Conservation (phyloP, 441 rosid genomes). For the Euphorbia schlechtendalii region DNA sequence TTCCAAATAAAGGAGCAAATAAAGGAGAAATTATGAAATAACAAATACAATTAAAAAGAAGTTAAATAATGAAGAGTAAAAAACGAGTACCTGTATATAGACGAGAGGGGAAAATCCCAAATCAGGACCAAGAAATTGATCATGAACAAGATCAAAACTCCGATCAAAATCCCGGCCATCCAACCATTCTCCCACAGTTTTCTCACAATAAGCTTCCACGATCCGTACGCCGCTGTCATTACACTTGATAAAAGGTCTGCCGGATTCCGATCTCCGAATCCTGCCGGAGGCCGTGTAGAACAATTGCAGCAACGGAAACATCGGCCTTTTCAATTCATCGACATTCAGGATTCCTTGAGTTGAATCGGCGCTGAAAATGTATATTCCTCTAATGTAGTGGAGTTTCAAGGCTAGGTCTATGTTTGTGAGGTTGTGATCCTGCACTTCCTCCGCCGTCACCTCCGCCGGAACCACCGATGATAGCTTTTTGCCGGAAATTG, state of each 20-base stretch:
- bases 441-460: constrained; percentile 31
- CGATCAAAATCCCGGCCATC: constrained; percentile 8
- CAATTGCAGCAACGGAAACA: constrained; percentile 32
- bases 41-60: too few relatives aligned
- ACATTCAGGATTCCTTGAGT: constrained; percentile 24
- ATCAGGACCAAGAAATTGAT: constrained; percentile 62
- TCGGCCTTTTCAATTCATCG: constrained; percentile 33
- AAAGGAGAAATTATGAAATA: too few relatives aligned
- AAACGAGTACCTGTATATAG: constrained; percentile 46
- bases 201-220: constrained; percentile 43
- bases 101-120: constrained; percentile 54
- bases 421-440: constrained; percentile 31
- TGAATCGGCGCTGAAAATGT: constrained; percentile 38
- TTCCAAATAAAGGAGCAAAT: too few relatives aligned
- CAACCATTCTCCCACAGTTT: constrained; percentile 49
- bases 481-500: constrained; percentile 31
- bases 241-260: constrained; percentile 51
- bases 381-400: constrained; percentile 56
- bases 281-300: constrained; percentile 39
- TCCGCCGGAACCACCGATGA: constrained; percentile 54
- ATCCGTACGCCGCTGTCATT: constrained; percentile 66
- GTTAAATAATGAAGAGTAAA: too few relatives aligned
- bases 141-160: constrained; percentile 28
- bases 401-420: constrained; percentile 65
- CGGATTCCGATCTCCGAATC: constrained; percentile 36